A percentile compares a stretch with the other conserved stretches of the same genome.
Evolutionary conservation across 768 basidiomycete species (phyloP).

Genomic region (Macrocybe gigantea): DNA sequence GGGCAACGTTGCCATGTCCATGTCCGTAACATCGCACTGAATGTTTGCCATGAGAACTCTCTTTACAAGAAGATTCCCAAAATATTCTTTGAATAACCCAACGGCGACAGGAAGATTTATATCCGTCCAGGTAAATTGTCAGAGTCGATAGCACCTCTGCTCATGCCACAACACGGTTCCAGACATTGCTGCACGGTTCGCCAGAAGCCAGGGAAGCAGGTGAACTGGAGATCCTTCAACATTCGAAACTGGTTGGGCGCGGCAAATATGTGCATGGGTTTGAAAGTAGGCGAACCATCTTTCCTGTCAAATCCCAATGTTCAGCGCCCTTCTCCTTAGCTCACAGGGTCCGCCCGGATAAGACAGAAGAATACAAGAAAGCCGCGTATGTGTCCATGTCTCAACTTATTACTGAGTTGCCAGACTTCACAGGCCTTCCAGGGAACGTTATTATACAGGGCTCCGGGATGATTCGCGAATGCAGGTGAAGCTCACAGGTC

Average conservation of each 20-base stretch:
- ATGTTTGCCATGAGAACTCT: neutral
- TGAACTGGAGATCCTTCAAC: slow-evolving; percentile 70
- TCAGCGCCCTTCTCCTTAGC: slow-evolving; percentile 35
- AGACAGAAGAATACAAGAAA: slow-evolving; percentile 76
- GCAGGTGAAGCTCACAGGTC: slow-evolving; percentile 85
- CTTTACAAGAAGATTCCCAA: neutral
- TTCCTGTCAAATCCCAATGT: neutral
- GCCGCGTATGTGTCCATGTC: slow-evolving; percentile 60
- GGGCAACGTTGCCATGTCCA: neutral
- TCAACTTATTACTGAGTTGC: neutral
- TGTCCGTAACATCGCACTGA: slow-evolving; percentile 5
- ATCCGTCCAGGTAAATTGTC: slow-evolving; percentile 53
- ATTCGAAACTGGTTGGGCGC: slow-evolving; percentile 83
- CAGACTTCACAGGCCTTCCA: slow-evolving; percentile 19
- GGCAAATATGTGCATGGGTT: slow-evolving; percentile 94
- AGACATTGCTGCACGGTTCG: slow-evolving; percentile 93
- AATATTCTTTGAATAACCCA: neutral
- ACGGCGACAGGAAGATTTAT: slow-evolving; percentile 38
- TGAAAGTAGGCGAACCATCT: slow-evolving; percentile 52
- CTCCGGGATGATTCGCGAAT: slow-evolving; percentile 68
- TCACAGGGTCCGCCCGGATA: slow-evolving; percentile 82
- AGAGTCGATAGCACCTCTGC: slow-evolving; percentile 13
- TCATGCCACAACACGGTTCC: slow-evolving; percentile 14
- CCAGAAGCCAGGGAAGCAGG: slow-evolving; percentile 83
- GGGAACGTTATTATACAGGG: slow-evolving; percentile 80